Base-by-base conservation (phyloP, 345 rosid species). In the Brassica carinata region DNA sequence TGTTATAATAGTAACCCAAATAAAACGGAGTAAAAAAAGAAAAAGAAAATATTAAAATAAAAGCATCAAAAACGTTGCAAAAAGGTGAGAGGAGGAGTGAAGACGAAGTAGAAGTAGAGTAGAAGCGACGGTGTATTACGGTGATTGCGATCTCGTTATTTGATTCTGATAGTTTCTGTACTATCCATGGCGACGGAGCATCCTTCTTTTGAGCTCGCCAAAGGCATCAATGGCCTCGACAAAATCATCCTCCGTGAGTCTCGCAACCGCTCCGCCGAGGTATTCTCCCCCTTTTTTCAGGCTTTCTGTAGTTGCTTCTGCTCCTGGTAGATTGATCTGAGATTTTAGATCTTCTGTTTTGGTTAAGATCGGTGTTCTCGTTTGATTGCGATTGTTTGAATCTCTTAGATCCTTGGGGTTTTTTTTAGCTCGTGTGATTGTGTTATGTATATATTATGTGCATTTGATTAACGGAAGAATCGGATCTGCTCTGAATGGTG, bases 191-290 rank as follows among this genome's bases (percentile, higher is more conserved):
- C 86, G 67, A 77, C 76, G 67, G 85, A 85, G 78, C 84, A 57
- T 75, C 40, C 66, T 51, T 75, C 83, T 34, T 86, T 84, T 40
- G 89, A 95, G 88, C 27, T 76, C 62, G 71, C 84, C 48, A 86
- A 85, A 80, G 97, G 96, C 84, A 53, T 84, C 84, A 90, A 90
- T 71, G 96, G 94, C 79, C 96, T 93, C 75, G 90, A 89, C 29
- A 91, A 89, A 81, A 83, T 93, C 73, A 73, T 91, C 72, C 90
- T 95, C 85, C 92, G 96, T 13, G 96, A 88, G 75, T 63, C 85
- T 8, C 92, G 91, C 23, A 93, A 92, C 71, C 83, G 83, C 74
- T 89, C 98, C 23, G 91, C 87, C 29, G 98, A 91, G 98, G 97
- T 95, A 83, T 14, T 38, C 8, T 58, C 51, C 27, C 19, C 27